Percentiles rank a stretch among this genome's conserved stretches.
Conservation (phyloP, 2,329 filamentous ascomycete genomes). For the Tolypocladium capitatum region DNA sequence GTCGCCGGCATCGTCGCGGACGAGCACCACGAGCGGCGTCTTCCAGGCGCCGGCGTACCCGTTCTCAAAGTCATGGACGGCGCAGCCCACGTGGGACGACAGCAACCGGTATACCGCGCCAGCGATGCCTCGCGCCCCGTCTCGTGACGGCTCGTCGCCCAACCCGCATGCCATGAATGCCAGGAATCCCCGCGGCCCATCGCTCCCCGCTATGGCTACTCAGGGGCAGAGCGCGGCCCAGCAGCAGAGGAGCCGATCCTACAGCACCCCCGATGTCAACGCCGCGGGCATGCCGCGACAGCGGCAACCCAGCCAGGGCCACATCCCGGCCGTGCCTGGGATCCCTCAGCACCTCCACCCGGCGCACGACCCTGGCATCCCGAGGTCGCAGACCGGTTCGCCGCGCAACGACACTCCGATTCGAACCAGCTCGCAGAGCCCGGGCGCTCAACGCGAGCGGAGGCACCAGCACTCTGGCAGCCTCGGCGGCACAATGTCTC, state of each 20-base stretch:
- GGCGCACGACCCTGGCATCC: constrained; percentile 48
- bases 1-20: constrained; percentile 62
- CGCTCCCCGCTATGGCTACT: constrained; percentile 57
- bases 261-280: constrained; percentile 91
- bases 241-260: constrained; percentile 70
- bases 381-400: constrained; percentile 71
- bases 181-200: constrained; percentile 62
- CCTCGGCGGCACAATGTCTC: constrained; percentile 37
- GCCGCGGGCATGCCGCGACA: constrained; percentile 46
- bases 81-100: constrained; percentile 58
- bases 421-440: constrained; percentile 57
- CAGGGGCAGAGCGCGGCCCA: constrained; percentile 41
- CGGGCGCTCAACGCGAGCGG: constrained; percentile 51
- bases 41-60: constrained; percentile 45
- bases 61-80: constrained; percentile 59
- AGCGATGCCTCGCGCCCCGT: constrained; percentile 69
- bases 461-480: constrained; percentile 34
- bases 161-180: constrained; percentile 51
- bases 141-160: constrained; percentile 57
- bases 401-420: constrained; percentile 57
- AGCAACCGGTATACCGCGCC: constrained; percentile 79
- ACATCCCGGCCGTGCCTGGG: constrained; percentile 59
- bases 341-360: constrained; percentile 58
- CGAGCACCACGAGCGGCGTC: constrained; percentile 62
- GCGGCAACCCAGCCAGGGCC: constrained; percentile 38